Evolutionary conservation across 768 basidiomycete genomes (phyloP).

Genomic region (Russula virescens): DNA sequence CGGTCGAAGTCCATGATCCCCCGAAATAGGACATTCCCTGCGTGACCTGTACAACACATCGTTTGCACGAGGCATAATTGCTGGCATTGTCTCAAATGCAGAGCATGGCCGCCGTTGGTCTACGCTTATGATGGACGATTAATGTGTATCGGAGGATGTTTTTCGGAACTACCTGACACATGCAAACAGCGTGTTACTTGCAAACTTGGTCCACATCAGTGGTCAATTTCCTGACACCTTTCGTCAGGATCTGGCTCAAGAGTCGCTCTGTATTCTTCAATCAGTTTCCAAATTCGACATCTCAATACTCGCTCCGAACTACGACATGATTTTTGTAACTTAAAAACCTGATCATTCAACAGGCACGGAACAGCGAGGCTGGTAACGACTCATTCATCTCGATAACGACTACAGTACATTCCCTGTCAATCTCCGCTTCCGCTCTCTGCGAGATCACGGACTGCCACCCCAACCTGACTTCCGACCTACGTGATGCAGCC

Average conservation of each 20-base stretch:
- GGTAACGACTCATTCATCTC: neutral
- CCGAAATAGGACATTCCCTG: neutral
- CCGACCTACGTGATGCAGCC: neutral
- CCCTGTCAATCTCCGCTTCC: neutral
- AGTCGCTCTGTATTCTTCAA: neutral
- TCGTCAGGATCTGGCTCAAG: neutral
- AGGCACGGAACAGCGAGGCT: neutral
- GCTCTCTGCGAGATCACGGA: neutral
- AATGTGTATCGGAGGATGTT: neutral
- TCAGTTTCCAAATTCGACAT: neutral
- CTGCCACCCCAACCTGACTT: neutral
- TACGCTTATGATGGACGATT: neutral
- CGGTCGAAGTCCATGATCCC: no score
- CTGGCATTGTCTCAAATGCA: neutral
- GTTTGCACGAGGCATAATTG: neutral
- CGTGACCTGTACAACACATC: no score
- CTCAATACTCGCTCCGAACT: neutral
- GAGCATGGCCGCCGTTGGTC: neutral
- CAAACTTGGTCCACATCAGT: slow-evolving; percentile 1
- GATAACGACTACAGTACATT: neutral
- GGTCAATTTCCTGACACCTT: neutral
- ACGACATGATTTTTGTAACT: neutral
- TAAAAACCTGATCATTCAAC: neutral
- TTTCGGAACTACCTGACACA: no score
- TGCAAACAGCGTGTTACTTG: neutral